phyloP scores from a whole-genome alignment of 495 filamentous ascomycete species.

The Podospora sp. region DNA sequence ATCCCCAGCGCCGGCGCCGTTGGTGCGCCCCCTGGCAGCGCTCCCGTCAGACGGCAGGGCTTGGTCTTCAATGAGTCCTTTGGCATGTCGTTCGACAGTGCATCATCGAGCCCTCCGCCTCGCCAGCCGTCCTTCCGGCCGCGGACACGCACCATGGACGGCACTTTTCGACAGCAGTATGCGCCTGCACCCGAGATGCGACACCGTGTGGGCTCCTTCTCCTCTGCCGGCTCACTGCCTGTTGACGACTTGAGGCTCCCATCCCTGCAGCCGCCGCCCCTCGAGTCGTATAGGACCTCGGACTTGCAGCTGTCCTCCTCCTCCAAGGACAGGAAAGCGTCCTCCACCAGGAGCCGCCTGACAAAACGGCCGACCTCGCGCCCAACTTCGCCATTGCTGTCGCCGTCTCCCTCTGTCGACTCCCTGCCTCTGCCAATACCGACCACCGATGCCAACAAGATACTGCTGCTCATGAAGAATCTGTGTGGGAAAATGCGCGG shows the following conservation, averaged over 20 bases:
- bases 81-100: slow-evolving; percentile 43
- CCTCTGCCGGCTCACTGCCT: slow-evolving; percentile 49
- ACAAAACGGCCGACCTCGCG: slow-evolving; percentile 53
- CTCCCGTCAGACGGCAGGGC: slow-evolving; percentile 48
- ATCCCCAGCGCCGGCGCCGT: slow-evolving; percentile 37
- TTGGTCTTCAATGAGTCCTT: slow-evolving; percentile 56
- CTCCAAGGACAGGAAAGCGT: slow-evolving; percentile 48
- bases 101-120: slow-evolving; percentile 41
- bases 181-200: slow-evolving; percentile 43
- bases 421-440: slow-evolving; percentile 59
- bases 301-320: slow-evolving; percentile 38
- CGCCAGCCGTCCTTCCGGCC: slow-evolving; percentile 46
- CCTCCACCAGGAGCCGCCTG: slow-evolving; percentile 42
- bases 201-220: slow-evolving; percentile 58
- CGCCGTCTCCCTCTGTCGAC: slow-evolving; percentile 53
- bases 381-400: slow-evolving; percentile 51
- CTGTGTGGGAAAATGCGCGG: slow-evolving; percentile 72
- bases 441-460: slow-evolving; percentile 62
- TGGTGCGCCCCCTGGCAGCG: slow-evolving; percentile 10
- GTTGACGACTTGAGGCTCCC: slow-evolving; percentile 45
- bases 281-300: slow-evolving; percentile 44
- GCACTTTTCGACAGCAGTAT: slow-evolving; percentile 49
- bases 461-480: slow-evolving; percentile 68
- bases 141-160: slow-evolving; percentile 56
- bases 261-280: slow-evolving; percentile 33